Evolutionary conservation across 2,329 filamentous ascomycete species (phyloP).

Genomic region (Hansfordia pulvinata): DNA sequence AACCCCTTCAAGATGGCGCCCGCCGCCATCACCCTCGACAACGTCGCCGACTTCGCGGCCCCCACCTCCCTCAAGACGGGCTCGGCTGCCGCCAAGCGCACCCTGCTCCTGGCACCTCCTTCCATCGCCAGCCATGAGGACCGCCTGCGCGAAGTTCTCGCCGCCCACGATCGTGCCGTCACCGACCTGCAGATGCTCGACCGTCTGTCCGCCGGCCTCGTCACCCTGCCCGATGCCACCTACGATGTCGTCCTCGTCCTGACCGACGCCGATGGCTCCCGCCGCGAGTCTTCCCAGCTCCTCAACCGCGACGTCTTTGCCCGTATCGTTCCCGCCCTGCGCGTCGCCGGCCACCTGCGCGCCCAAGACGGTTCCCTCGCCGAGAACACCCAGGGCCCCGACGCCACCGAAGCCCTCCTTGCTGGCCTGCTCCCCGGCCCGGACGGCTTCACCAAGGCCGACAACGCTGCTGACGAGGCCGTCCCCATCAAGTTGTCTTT

Average conservation of each 20-base stretch:
- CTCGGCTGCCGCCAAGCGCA: constrained; percentile 30
- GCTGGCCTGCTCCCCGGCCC: constrained; percentile 57
- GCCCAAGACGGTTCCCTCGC: constrained; percentile 54
- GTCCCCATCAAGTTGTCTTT: constrained; percentile 47
- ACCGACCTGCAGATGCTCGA: constrained; percentile 98
- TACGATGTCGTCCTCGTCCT: constrained; percentile 82
- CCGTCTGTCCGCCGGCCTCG: constrained; percentile 70
- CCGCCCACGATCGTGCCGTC: constrained; percentile 56
- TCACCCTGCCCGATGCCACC: constrained; percentile 58
- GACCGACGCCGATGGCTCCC: constrained; percentile 58
- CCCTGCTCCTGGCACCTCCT: constrained; percentile 78
- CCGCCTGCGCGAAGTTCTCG: constrained; percentile 56
- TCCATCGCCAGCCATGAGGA: constrained; percentile 79
- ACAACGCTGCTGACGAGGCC: constrained; percentile 42
- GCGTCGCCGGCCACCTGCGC: constrained; percentile 51
- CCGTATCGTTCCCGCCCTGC: constrained; percentile 57
- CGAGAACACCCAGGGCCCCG: constrained; percentile 23
- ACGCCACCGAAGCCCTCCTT: constrained; percentile 68
- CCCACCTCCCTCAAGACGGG: constrained; percentile 8
- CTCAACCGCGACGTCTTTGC: constrained; percentile 55
- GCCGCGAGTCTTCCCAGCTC: constrained; percentile 49
- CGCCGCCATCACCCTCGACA: constrained; percentile 27
- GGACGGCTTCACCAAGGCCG: constrained; percentile 62
- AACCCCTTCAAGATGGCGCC: constrained; percentile 28
- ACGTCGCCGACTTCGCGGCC: constrained; percentile 10